Percentiles rank a stretch among this genome's conserved stretches.
These are phyloP conservation scores for Sporothrix globosa DNA, from an alignment of 2,329 filamentous ascomycete species.

Conservation along the genomic window DNA sequence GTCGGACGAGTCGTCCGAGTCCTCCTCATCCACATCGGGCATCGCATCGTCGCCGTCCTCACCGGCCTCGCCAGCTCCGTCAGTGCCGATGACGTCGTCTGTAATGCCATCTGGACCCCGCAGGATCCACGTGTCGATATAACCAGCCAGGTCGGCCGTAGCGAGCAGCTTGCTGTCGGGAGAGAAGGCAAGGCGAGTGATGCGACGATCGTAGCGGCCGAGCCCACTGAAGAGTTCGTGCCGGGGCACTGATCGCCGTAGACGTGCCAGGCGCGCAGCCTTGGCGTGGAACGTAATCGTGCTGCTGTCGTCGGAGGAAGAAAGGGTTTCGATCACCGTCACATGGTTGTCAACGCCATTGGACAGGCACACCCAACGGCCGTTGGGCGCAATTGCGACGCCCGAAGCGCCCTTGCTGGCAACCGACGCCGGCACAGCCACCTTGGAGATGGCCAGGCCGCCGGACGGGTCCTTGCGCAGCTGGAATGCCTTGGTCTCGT, in stretches of 20 bases:
- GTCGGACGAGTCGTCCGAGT: conserved; percentile 39
- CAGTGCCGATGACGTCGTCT: conserved; percentile 35
- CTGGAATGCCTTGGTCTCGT: conserved; percentile 76
- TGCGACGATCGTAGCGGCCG: conserved; percentile 74
- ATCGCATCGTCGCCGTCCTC: conserved; percentile 33
- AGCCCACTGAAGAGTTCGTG: conserved; percentile 65
- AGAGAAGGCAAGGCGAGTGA: conserved; percentile 77
- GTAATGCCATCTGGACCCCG: conserved; percentile 56
- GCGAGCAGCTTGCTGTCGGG: conserved; percentile 78
- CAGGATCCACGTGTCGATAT: conserved; percentile 83
- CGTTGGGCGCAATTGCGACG: conserved; percentile 70
- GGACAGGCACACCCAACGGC: conserved; percentile 66
- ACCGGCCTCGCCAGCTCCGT: conserved; percentile 37
- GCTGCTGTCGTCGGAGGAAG: conserved; percentile 41
- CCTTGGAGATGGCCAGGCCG: conserved; percentile 68
- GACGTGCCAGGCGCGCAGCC: conserved; percentile 53
- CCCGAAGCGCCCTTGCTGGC: conserved; percentile 67
- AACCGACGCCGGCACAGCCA: conserved; percentile 64
- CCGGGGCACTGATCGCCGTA: conserved; percentile 55
- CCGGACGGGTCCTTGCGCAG: conserved; percentile 58
- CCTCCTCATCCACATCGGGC: conserved; percentile 41
- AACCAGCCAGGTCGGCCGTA: conserved; percentile 78
- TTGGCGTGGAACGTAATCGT: conserved; percentile 44
- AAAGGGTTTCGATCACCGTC: conserved; percentile 55
- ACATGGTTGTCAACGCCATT: conserved; percentile 31